Evolutionary conservation across 441 rosid genomes (phyloP).

Genomic region (Gossypium schwendimanii): DNA sequence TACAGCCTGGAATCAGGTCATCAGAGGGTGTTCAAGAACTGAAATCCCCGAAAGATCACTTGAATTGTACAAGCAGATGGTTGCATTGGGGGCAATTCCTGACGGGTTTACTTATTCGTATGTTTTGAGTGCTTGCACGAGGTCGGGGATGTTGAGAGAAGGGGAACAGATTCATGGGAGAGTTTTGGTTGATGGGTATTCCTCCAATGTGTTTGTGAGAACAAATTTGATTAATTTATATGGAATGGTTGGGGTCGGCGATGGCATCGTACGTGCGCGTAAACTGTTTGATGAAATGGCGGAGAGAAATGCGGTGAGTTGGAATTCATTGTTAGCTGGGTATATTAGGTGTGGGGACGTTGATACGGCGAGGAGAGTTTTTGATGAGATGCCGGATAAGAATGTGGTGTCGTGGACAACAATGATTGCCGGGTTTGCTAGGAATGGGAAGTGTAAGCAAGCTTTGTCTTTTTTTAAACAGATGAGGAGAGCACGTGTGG

Average conservation of each 20-base stretch:
- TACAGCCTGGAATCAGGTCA: constrained; percentile 44
- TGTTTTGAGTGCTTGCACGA: constrained; percentile 37
- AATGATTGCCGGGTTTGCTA: constrained; percentile 39
- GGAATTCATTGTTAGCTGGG: constrained; percentile 47
- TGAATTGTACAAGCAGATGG: constrained; percentile 33
- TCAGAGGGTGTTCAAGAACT: constrained; percentile 34
- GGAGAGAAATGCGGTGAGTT: constrained; percentile 37
- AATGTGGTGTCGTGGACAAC: constrained; percentile 48
- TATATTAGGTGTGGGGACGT: constrained; percentile 33
- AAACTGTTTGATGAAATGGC: constrained; percentile 43
- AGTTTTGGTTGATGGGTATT: constrained; percentile 31
- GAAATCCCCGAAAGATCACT: constrained; percentile 23
- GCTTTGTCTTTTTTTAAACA: constrained; percentile 36
- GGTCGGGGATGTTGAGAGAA: constrained; percentile 28
- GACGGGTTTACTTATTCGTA: constrained; percentile 42
- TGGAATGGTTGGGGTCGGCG: neutral
- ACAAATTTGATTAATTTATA: constrained; percentile 42
- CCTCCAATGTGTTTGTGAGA: constrained; percentile 30
- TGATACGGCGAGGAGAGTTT: constrained; percentile 27
- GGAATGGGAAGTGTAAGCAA: constrained; percentile 34
- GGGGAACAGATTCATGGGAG: constrained; percentile 43
- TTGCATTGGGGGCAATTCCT: constrained; percentile 22
- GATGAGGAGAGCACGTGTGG: constrained; percentile 35
- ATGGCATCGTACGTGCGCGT: constrained; percentile 26
- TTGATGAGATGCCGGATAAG: constrained; percentile 42